phyloP scores from a whole-genome alignment of 768 basidiomycete species.

The Gloeostereum incarnatum region DNA sequence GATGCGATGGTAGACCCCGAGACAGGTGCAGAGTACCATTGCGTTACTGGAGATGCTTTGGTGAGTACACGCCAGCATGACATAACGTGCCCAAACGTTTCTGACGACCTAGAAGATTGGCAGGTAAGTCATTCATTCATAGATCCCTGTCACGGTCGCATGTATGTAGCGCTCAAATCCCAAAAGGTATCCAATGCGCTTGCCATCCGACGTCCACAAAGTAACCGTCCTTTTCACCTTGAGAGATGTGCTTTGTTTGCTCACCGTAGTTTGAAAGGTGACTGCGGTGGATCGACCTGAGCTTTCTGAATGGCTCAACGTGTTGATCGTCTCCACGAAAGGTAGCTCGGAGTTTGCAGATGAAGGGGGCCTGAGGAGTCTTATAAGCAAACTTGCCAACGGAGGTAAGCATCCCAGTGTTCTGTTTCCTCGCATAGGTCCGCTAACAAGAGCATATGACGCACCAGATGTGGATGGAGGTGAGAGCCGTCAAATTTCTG shows the following conservation, averaged over 20 bases:
- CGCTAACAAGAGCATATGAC: no score
- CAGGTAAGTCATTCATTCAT: no score
- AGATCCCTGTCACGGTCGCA: not conserved
- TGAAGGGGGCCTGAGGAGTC: constrained; percentile 41
- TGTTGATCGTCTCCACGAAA: constrained; percentile 46
- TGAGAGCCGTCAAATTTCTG: constrained; percentile 22
- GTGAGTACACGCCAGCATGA: constrained; percentile 32
- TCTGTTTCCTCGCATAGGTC: not conserved
- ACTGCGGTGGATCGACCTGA: constrained; percentile 48
- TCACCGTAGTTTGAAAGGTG: not conserved
- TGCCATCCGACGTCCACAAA: constrained; percentile 66
- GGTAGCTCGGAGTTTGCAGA: not conserved
- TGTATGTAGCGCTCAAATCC: constrained; percentile 6
- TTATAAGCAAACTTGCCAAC: constrained; percentile 63
- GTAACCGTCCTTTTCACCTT: constrained; percentile 21
- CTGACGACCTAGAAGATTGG: no score
- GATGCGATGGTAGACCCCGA: constrained; percentile 25
- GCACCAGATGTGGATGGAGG: constrained; percentile 82
- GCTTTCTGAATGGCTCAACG: constrained; percentile 40
- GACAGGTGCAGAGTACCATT: constrained; percentile 28
- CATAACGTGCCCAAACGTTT: no score
- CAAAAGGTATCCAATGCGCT: constrained; percentile 64
- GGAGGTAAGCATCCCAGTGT: constrained; percentile 41
- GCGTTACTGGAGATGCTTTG: constrained; percentile 48
- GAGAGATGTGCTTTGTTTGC: not conserved